Conservation (phyloP, 1,139 yeast species). For the Pichia sp. region DNA sequence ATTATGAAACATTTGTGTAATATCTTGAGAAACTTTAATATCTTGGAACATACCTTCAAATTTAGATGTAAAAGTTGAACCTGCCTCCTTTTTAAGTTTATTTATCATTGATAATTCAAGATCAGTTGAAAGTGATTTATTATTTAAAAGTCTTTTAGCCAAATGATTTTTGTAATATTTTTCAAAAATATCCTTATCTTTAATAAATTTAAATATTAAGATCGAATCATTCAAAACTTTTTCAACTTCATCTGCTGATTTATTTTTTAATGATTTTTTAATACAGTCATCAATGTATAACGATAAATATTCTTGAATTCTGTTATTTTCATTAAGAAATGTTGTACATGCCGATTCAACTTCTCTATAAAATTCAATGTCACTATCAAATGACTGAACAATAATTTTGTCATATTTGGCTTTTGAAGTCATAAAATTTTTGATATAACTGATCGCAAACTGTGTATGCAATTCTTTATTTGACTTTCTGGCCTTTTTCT, state of each 20-base stretch:
- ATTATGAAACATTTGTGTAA: conserved; percentile 21
- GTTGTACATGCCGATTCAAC: conserved; percentile 58
- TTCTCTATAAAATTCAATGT: conserved; percentile 46
- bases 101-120: conserved; percentile 45
- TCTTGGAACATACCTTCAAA: conserved; percentile 89
- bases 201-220: conserved; percentile 57
- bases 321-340: conserved; percentile 51
- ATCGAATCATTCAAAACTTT: conserved; percentile 51
- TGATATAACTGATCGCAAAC: conserved; percentile 69
- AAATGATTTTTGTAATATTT: conserved; percentile 77
- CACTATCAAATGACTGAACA: conserved; percentile 41
- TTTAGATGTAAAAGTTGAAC: conserved; percentile 72
- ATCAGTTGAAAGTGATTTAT: conserved; percentile 30
- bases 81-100: conserved; percentile 70
- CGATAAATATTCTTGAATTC: conserved; percentile 69
- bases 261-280: conserved; percentile 52
- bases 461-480: conserved; percentile 36
- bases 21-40: conserved; percentile 59
- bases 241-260: conserved; percentile 48
- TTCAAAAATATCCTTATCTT: conserved; percentile 86
- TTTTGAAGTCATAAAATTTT: conserved; percentile 49
- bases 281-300: conserved; percentile 67
- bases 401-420: conserved; percentile 47
- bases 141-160: conserved; percentile 63
- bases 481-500: conserved; percentile 31